phyloP scores from a whole-genome alignment of 2,329 filamentous ascomycete species.

The Daldinia sp. region DNA sequence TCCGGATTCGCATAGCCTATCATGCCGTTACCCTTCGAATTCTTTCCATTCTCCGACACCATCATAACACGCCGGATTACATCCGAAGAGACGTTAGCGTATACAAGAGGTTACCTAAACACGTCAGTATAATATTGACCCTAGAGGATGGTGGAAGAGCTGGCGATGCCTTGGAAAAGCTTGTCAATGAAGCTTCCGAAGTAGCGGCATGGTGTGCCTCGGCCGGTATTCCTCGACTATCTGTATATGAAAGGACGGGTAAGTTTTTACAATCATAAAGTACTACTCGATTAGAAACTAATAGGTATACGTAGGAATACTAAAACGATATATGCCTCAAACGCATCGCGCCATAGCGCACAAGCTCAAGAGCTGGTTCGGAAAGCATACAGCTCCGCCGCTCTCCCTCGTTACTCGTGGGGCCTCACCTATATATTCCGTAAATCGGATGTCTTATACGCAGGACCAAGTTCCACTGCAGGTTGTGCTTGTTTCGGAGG shows the following conservation, averaged over 20 bases:
- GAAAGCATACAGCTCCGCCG: slow-evolving; percentile 70
- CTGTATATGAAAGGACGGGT: slow-evolving; percentile 93
- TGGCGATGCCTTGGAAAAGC: slow-evolving; percentile 77
- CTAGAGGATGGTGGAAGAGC: slow-evolving; percentile 74
- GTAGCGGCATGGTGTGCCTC: slow-evolving; percentile 92
- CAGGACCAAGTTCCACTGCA: slow-evolving; percentile 55
- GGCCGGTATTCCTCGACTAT: slow-evolving; percentile 85
- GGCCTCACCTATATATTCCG: slow-evolving; percentile 50
- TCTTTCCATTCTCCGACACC: slow-evolving; percentile 87
- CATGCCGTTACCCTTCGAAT: slow-evolving; percentile 80
- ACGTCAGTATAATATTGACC: slow-evolving; percentile 86
- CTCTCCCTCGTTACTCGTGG: slow-evolving; percentile 65
- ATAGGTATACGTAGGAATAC: slow-evolving; percentile 65
- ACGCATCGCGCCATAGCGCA: slow-evolving; percentile 80
- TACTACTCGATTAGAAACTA: slow-evolving; percentile 17
- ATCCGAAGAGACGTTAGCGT: slow-evolving; percentile 86
- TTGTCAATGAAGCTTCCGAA: slow-evolving; percentile 92
- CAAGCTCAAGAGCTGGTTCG: slow-evolving; percentile 89
- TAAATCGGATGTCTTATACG: slow-evolving; percentile 43
- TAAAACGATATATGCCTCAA: slow-evolving; percentile 89
- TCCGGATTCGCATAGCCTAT: slow-evolving; percentile 81
- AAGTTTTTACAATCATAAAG: slow-evolving; percentile 37
- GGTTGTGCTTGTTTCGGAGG: slow-evolving; percentile 82
- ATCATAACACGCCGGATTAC: slow-evolving; percentile 92
- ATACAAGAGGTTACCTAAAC: slow-evolving; percentile 78